Evolutionary conservation across 2,329 filamentous ascomycete species (phyloP), one percentile per base, ranked within the genome.

Genomic region (Colletotrichum kahawae): DNA sequence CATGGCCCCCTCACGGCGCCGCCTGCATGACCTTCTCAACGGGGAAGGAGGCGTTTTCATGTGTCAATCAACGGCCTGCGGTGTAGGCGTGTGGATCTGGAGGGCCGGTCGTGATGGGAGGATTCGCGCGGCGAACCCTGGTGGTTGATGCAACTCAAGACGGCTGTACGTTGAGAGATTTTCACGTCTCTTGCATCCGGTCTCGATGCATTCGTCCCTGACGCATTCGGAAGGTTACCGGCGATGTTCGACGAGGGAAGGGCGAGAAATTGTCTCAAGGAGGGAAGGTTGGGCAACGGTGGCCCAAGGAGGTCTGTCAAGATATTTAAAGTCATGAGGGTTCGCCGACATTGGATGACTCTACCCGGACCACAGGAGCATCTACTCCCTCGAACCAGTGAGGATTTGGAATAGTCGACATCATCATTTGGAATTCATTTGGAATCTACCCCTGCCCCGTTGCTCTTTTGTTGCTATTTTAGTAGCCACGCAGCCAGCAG

Each of bases 121-220:
- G 57, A 64, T 48, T 63, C 62, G 33, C 56, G 34, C 54, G 21
- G 21, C 29, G n/a, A 31, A 57, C 34, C 70, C 64, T 51, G 65
- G 70, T 34, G 65, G 38, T 60, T 60, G 69, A 75, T 75, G 73
- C 63, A 68, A 75, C 73, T 75, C 63, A 64, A 73, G 57, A 59
- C 69, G 57, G 69, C 18, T 29, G 43, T 72, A 67, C 33, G 56
- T 59, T 60, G 34, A 38, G 63, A 63, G 59, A 57, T 60, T 72
- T 65, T 33, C 21, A 36, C n/a, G 34, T 33, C 24, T 56, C 16
- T 64, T 38, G 56, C 21, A 59, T 67, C 33, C 33, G 65, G 16
- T 33, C 24, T 65, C 14, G 62, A 65, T n/a, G 65, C 67, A 62
- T 69, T 36, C 56, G n/a, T 24, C 57, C 31, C 31, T 34, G 27